Base-by-base conservation (phyloP, 129 eudicot genomes). In the Silybum marianum region DNA sequence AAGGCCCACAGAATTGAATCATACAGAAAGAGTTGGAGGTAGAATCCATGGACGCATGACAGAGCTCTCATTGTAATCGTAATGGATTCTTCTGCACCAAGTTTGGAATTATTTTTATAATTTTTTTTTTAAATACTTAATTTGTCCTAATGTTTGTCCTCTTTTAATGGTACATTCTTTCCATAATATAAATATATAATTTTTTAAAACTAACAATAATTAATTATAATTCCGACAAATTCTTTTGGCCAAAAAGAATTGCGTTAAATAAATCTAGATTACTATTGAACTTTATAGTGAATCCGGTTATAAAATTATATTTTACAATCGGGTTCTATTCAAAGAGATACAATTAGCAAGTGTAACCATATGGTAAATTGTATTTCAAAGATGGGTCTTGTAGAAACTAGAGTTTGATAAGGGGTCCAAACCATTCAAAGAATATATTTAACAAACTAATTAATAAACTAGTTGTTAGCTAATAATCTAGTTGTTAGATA, bases 51-150 rank as follows among this genome's bases (percentile, higher is more conserved):
- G 66, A 78, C 9, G 81, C 74, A 42, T 66, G 42, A 67, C 65
- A 42, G 9, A 6, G 54, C 25, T 18, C 74, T 78, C 44, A 26
- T 67, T 46, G 63, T 42, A 40, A n/a, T 14, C n/a, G 66, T 58
- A n/a, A 67, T 65, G 81, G 75, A 69, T 78, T 78, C 69, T 78
- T 78, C 82, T 69, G 74, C 68, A 69, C 7, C 75, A 69, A 78
- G 69, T 69, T 77, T 67, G 66, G 74, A 67, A 48, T 25, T 74
- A 48, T 25, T 24, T 78, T 54, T 42, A 25, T 58, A 26, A 10
- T 76, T 30, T 60, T 32, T 60, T 39, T 40, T n/a, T 68, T 25
- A 26, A 65, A 24, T 40, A 46, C 6, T 26, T 42, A 25, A 8
- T 42, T 69, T 78, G 75, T 68, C 82, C 46, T 78, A 42, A 68